Evolutionary conservation across 2,329 filamentous ascomycete species (phyloP).

Genomic region (Epicoccum nigrum): DNA sequence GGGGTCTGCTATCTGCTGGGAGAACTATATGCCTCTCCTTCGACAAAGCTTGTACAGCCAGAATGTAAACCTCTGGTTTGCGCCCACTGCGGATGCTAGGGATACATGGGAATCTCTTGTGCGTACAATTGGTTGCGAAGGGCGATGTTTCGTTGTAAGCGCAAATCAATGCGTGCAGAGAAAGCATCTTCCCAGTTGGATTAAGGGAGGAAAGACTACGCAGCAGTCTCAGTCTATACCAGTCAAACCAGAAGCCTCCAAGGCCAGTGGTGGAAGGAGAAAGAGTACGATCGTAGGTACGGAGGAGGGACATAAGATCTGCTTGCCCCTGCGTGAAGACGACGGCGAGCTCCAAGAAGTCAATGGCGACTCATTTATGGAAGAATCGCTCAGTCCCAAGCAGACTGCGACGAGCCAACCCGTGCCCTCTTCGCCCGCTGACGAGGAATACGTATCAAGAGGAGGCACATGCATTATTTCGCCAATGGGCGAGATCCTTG

Average conservation of each 20-base stretch:
- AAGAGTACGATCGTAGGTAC: conserved; percentile 50
- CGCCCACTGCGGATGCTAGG: conserved; percentile 84
- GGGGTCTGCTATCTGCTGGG: conserved; percentile 92
- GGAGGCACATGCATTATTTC: conserved; percentile 85
- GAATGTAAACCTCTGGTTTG: conserved; percentile 89
- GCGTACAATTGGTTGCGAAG: conserved; percentile 80
- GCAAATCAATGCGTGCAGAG: conserved; percentile 79
- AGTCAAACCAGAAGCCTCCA: conserved; percentile 3
- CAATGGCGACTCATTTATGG: conserved; percentile 32
- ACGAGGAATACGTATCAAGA: conserved; percentile 65
- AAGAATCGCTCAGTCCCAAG: conserved; percentile 26
- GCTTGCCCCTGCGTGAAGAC: conserved; percentile 45
- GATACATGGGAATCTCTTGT: conserved; percentile 85
- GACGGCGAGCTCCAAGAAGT: conserved; percentile 11
- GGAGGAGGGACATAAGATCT: conserved; percentile 55
- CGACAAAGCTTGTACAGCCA: conserved; percentile 84
- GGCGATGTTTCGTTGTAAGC: conserved; percentile 82
- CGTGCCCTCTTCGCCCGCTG: conserved; percentile 15
- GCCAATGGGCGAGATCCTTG: conserved; percentile 78
- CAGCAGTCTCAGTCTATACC: background rate
- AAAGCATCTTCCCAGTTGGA: conserved; percentile 64
- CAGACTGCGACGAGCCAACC: conserved; percentile 18
- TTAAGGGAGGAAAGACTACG: conserved; percentile 43
- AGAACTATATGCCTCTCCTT: conserved; percentile 93
- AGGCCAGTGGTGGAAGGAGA: conserved; percentile 32